Conservation (phyloP, 192 early-diverging fungal genomes). For the Entomortierella lignicola region DNA sequence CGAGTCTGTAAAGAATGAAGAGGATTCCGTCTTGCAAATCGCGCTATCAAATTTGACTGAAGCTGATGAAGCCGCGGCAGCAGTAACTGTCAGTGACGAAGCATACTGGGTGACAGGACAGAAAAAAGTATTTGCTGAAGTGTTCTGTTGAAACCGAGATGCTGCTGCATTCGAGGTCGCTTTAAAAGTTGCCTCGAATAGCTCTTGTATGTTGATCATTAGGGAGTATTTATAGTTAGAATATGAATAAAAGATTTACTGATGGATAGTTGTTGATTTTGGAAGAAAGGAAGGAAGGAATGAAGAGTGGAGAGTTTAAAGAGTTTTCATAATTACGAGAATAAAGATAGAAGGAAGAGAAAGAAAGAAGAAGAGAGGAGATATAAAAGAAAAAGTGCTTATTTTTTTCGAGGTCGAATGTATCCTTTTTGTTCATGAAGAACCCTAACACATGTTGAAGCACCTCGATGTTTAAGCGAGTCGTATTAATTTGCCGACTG, state of each 20-base stretch:
- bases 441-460: too few relatives aligned
- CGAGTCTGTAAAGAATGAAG: neutral
- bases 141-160: neutral
- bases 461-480: too few relatives aligned
- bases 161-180: neutral
- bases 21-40: too few relatives aligned
- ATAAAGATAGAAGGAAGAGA: neutral
- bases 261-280: too few relatives aligned
- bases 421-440: too few relatives aligned
- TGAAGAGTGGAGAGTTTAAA: neutral
- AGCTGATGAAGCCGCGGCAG: neutral
- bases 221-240: neutral
- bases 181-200: conserved; percentile 10
- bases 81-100: neutral
- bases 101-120: conserved; percentile 7
- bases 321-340: neutral
- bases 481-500: too few relatives aligned
- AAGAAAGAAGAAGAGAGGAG: conserved; percentile 5
- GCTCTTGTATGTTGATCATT: conserved; percentile 14
- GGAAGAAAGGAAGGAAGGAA: neutral
- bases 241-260: neutral
- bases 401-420: too few relatives aligned
- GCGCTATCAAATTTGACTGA: too few relatives aligned
- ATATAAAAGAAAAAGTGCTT: neutral
- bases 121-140: neutral